Base-by-base conservation (phyloP, 2,329 filamentous ascomycete genomes). In the Ophiocordyceps camponoti-saundersi region DNA sequence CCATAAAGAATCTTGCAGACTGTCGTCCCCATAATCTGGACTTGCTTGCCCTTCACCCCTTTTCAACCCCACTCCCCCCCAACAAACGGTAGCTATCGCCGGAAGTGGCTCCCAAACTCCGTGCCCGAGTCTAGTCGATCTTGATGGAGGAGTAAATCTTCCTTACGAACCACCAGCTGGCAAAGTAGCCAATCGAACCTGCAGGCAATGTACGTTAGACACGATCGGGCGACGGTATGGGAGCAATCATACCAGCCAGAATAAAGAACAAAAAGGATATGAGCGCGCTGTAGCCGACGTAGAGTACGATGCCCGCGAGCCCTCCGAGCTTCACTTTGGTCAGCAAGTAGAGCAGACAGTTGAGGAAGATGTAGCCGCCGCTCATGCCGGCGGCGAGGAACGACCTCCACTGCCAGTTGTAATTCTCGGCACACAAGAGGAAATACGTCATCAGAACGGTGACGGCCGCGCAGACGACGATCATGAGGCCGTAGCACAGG, bases 111-210 rank as follows among this genome's bases (percentile, higher is more conserved):
- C 16, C 39, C 11, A 39, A 30, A 6, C 21, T 41, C 18, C 22
- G 26, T n/a, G 7, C 11, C 5, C 1, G 10, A 2, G 5, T 49
- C 63, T 68, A 98, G 61, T 98, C 92, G 53, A 98, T 88, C 72
- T 98, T 98, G 69, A 98, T 94, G n/a, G 89, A 95, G 22, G 79
- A 71, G 64, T 98, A 98, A 51, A 98, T 98, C 63, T 85, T 90
- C 54, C 85, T 79, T 46, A 94, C 83, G 61, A 98, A 98, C 61
- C 83, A 76, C 86, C 89, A 96, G 61, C 87, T 93, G 10, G 92
- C 80, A 56, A 95, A 87, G 70, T 92, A 95, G 47, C 92, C 92
- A 60, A 98, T 96, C 1, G 90, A 85, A 30, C 90, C 92, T 95
- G 52, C 15, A 45, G 45, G 23, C 6, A 23, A 2, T n/a, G 12